Conservation (phyloP, 2,329 filamentous ascomycete genomes). For the Beauveria sp. region DNA sequence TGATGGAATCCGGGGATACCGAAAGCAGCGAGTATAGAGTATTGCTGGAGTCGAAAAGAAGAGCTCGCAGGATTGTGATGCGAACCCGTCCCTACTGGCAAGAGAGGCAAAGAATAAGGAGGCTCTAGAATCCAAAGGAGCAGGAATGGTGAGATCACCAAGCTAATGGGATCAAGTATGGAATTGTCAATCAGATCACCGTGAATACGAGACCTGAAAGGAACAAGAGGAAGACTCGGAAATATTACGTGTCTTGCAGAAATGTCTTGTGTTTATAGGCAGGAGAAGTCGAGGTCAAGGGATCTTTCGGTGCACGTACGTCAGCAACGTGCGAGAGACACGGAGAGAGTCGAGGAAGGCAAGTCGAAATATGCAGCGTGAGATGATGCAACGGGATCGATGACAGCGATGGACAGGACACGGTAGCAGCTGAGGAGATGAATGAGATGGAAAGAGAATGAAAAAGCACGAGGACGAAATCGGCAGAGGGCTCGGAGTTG, state of each 20-base stretch:
- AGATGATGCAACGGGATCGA: conserved; percentile 3
- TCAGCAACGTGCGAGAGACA: background rate
- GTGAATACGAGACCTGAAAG: background rate
- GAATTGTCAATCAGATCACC: background rate
- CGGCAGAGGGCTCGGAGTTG: conserved; percentile 6
- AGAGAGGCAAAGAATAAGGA: background rate
- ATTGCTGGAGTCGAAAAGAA: background rate
- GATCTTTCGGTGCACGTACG: conserved; percentile 7
- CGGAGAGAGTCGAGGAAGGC: background rate
- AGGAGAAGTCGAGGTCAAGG: background rate
- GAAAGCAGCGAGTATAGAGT: background rate
- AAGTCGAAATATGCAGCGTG: conserved; percentile 2
- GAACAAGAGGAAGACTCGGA: background rate
- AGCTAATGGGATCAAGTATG: conserved; percentile 10
- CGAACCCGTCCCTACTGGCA: conserved; percentile 8
- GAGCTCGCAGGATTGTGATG: background rate
- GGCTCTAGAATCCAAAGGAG: conserved; percentile 1
- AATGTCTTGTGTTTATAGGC: conserved; percentile 7
- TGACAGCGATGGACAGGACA: background rate
- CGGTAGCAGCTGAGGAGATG: background rate
- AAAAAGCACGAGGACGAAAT: conserved; percentile 7
- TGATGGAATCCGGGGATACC: background rate
- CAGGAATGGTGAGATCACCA: conserved; percentile 4
- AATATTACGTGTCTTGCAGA: conserved; percentile 10
- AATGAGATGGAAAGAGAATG: background rate